Conservation (phyloP, 2,329 filamentous ascomycete genomes). For the Microcyclospora pomicola region DNA sequence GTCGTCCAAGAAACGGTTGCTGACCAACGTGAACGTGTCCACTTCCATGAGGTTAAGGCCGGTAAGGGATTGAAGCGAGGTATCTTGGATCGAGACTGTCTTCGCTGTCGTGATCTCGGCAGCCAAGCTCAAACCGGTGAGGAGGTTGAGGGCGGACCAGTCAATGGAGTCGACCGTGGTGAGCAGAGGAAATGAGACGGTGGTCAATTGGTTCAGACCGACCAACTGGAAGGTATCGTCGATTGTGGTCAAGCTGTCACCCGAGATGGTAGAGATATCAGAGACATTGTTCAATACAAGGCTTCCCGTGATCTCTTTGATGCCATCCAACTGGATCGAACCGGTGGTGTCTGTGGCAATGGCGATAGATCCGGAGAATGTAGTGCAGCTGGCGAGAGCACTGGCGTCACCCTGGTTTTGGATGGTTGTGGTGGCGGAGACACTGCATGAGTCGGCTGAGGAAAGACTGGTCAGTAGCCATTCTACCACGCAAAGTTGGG, state of each 20-base stretch:
- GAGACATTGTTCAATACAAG: constrained; percentile 41
- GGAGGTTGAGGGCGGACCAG: constrained; percentile 56
- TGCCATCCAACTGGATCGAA: constrained; percentile 48
- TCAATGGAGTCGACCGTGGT: constrained; percentile 51
- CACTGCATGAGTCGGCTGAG: constrained; percentile 14
- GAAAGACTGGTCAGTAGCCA: not conserved
- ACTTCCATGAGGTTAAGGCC: constrained; percentile 71
- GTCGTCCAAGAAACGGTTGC: constrained; percentile 67
- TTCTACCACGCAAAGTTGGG: not conserved
- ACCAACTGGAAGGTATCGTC: constrained; percentile 55
- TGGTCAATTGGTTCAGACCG: constrained; percentile 54
- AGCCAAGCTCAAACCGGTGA: constrained; percentile 47
- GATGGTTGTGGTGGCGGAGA: constrained; percentile 42
- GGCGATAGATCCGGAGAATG: constrained; percentile 53
- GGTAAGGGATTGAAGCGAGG: constrained; percentile 60
- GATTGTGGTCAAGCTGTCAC: constrained; percentile 49
- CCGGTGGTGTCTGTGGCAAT: constrained; percentile 45
- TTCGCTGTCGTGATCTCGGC: constrained; percentile 52
- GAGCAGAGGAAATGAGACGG: constrained; percentile 53
- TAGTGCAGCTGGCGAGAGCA: constrained; percentile 49
- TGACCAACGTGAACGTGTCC: constrained; percentile 66
- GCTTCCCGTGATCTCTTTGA: constrained; percentile 44
- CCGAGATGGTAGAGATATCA: constrained; percentile 50
- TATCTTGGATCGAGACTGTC: constrained; percentile 69
- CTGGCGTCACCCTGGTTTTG: constrained; percentile 47